Conservation (phyloP, 805 yeast species). For the Saccharomycopsis sp. region DNA sequence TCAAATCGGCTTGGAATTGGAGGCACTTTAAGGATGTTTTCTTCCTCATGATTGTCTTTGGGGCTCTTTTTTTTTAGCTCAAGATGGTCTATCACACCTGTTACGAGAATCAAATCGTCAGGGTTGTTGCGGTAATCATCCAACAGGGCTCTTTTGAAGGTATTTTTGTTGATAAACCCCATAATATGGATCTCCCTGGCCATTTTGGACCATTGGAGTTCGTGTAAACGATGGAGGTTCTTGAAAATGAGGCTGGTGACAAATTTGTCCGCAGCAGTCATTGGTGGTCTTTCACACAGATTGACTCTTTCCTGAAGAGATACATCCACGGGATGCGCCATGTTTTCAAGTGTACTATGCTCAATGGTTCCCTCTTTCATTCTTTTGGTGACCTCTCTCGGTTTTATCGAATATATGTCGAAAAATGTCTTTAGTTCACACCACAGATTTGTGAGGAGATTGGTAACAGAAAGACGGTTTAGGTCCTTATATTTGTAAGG, state of each 20-base stretch:
- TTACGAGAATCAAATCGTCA: conserved; percentile 38
- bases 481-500: neutral
- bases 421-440: conserved; percentile 58
- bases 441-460: conserved; percentile 51
- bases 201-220: conserved; percentile 36
- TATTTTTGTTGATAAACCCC: conserved; percentile 19
- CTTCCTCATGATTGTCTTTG: neutral
- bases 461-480: conserved; percentile 49
- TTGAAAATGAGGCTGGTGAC: conserved; percentile 34
- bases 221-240: conserved; percentile 35
- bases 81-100: conserved; percentile 55
- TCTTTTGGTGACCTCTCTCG: conserved; percentile 30
- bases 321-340: conserved; percentile 33
- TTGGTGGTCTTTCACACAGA: conserved; percentile 19
- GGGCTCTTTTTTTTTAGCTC: neutral
- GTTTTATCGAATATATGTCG: conserved; percentile 41
- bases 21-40: neutral
- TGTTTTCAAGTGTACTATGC: conserved; percentile 43
- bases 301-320: conserved; percentile 6
- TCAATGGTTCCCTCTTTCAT: conserved; percentile 40
- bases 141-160: neutral
- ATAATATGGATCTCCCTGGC: conserved; percentile 57
- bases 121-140: conserved; percentile 13
- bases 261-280: conserved; percentile 21
- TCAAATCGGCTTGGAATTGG: neutral